phyloP scores from a whole-genome alignment of 148 eudicot species.

The Rhododendron vialii region DNA sequence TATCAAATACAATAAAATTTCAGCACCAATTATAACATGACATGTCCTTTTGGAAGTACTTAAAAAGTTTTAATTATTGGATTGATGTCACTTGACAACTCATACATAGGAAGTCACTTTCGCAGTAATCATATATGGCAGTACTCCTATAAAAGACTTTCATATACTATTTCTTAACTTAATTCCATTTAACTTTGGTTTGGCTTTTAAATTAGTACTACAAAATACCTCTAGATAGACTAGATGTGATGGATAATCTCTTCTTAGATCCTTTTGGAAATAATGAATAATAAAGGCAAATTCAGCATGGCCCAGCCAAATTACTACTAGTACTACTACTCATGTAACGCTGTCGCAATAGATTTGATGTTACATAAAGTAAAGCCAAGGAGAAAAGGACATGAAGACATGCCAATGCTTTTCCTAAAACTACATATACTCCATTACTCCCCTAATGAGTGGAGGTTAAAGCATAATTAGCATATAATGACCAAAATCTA shows the following conservation, averaged over 20 bases:
- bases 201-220: no score
- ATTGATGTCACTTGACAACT: no score
- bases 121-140: no score
- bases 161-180: no score
- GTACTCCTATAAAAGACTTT: no score
- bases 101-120: no score
- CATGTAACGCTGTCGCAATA: background rate
- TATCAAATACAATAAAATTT: no score
- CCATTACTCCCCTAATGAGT: background rate
- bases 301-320: background rate
- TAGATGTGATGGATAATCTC: background rate
- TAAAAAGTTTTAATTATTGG: no score
- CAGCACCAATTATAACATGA: no score
- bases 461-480: background rate
- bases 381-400: background rate
- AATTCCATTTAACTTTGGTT: no score
- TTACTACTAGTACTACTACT: background rate
- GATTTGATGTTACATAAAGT: background rate
- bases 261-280: background rate
- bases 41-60: no score
- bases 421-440: background rate
- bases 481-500: background rate
- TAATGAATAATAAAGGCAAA: background rate
- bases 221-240: background rate
- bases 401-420: background rate